phyloP scores from a whole-genome alignment of 352 stramenopile species.

The Phytophthora quininea region DNA sequence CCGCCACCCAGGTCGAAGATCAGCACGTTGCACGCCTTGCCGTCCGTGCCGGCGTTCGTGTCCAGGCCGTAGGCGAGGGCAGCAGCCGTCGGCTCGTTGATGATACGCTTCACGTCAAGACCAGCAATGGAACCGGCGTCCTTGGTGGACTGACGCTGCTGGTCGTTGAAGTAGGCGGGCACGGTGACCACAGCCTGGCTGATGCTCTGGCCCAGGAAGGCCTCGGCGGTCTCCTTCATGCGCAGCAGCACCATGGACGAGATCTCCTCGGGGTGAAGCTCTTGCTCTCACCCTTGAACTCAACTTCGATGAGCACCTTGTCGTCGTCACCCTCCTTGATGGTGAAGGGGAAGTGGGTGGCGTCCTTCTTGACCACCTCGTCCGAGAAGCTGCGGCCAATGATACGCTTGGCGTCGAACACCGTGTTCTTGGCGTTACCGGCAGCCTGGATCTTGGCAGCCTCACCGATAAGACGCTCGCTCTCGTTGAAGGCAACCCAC shows the following conservation, averaged over 20 bases:
- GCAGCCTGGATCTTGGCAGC: conserved; percentile 94
- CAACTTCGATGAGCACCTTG: conserved; percentile 84
- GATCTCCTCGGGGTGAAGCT: conserved; percentile 90
- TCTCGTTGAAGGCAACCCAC: conserved; percentile 94
- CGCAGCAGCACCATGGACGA: conserved; percentile 85
- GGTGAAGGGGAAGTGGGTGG: conserved; percentile 74
- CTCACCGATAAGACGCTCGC: conserved; percentile 93
- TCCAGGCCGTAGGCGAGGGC: conserved; percentile 95
- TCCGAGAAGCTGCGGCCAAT: conserved; percentile 96
- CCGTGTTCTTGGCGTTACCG: conserved; percentile 94
- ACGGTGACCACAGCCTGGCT: conserved; percentile 72
- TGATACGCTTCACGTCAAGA: conserved; percentile 87
- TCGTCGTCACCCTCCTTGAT: conserved; percentile 80
- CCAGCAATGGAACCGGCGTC: conserved; percentile 70
- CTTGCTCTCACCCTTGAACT: conserved; percentile 85
- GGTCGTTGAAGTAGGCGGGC: conserved; percentile 79
- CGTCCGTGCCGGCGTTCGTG: conserved; percentile 85
- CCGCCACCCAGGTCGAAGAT: conserved; percentile 97
- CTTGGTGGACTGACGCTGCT: conserved; percentile 78
- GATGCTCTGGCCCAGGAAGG: conserved; percentile 74
- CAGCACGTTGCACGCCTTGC: conserved; percentile 93
- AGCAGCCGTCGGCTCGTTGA: conserved; percentile 97
- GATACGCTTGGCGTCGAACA: conserved; percentile 97
- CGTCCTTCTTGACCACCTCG: conserved; percentile 88
- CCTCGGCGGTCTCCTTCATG: conserved; percentile 85